A percentile compares a stretch with the other conserved stretches of the same genome.
Conservation (phyloP, 352 stramenopile species). For the Phytophthora aleatoria region DNA sequence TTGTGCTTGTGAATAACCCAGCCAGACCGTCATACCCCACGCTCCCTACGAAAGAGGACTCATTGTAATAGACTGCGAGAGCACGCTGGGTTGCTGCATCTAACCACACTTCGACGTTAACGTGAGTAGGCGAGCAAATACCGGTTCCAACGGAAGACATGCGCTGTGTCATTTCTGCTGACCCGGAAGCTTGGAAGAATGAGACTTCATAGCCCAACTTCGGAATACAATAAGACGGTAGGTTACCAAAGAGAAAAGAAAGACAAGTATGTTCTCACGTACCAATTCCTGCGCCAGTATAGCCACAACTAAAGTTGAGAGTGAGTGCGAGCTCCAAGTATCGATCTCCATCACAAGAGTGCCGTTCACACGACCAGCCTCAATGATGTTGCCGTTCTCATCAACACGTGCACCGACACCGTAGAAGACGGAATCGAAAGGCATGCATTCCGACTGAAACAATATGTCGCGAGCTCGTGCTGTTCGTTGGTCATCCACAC, state of each 20-base stretch:
- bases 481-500: conserved; percentile 38
- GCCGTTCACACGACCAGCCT: conserved; percentile 40
- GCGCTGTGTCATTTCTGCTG: conserved; percentile 33
- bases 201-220: conserved; percentile 53
- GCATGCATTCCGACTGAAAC: conserved; percentile 38
- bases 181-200: conserved; percentile 29
- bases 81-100: conserved; percentile 8
- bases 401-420: conserved; percentile 42
- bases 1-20: conserved; percentile 45
- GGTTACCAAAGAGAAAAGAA: neutral
- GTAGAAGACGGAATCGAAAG: conserved; percentile 33
- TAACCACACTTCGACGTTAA: conserved; percentile 35
- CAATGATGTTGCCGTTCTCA: conserved; percentile 21
- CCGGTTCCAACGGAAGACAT: conserved; percentile 45
- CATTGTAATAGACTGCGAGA: conserved; percentile 33
- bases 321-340: conserved; percentile 40
- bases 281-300: conserved; percentile 60
- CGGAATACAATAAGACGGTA: neutral
- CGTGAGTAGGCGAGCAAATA: conserved; percentile 35
- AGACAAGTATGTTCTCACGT: neutral
- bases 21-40: conserved; percentile 46
- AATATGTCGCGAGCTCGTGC: conserved; percentile 22
- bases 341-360: conserved; percentile 55
- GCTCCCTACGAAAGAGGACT: conserved; percentile 40
- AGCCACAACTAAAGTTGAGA: conserved; percentile 47